Percentiles rank a stretch among this genome's conserved stretches.
Evolutionary conservation across 306 rosid species (phyloP).

Genomic region (Dalbergia oliveri): DNA sequence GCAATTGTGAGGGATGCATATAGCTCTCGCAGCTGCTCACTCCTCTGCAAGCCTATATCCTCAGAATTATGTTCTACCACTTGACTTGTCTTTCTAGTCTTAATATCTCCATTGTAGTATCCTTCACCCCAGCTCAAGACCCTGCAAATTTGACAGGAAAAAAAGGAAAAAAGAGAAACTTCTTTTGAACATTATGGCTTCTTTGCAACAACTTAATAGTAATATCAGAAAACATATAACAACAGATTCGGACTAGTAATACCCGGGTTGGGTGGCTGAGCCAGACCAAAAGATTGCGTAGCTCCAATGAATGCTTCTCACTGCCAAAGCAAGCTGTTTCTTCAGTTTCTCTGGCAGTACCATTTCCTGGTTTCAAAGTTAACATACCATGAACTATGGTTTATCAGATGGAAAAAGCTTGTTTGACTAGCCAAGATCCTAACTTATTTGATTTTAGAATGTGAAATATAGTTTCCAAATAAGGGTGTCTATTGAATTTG

Average conservation of each 20-base stretch:
- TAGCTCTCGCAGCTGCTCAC: slow-evolving; percentile 77
- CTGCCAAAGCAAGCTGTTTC: slow-evolving; percentile 80
- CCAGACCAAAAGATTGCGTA: slow-evolving; percentile 81
- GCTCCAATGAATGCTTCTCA: slow-evolving; percentile 89
- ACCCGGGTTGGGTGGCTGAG: slow-evolving; percentile 74
- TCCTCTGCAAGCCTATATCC: slow-evolving; percentile 76
- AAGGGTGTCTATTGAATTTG: not conserved
- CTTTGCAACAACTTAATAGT: not conserved
- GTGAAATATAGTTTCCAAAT: not conserved
- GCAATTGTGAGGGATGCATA: slow-evolving; percentile 66
- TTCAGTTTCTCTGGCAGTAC: slow-evolving; percentile 61
- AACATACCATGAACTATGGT: not conserved
- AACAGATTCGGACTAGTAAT: slow-evolving; percentile 40
- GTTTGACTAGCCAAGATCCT: slow-evolving; percentile 1
- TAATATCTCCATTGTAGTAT: slow-evolving; percentile 90
- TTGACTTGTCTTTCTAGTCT: slow-evolving; percentile 85
- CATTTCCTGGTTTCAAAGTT: slow-evolving; percentile 38
- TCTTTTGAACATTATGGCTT: slow-evolving; percentile 2
- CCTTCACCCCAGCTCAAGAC: slow-evolving; percentile 86
- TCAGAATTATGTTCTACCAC: slow-evolving; percentile 70
- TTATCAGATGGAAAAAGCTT: not conserved
- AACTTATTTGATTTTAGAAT: not conserved
- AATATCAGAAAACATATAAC: slow-evolving; percentile 10
- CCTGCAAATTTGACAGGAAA: slow-evolving; percentile 50
- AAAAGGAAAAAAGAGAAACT: not conserved